These are phyloP conservation scores for Alternaria consortialis DNA, from an alignment of 2,329 filamentous ascomycete species.

Conservation along the genomic window DNA sequence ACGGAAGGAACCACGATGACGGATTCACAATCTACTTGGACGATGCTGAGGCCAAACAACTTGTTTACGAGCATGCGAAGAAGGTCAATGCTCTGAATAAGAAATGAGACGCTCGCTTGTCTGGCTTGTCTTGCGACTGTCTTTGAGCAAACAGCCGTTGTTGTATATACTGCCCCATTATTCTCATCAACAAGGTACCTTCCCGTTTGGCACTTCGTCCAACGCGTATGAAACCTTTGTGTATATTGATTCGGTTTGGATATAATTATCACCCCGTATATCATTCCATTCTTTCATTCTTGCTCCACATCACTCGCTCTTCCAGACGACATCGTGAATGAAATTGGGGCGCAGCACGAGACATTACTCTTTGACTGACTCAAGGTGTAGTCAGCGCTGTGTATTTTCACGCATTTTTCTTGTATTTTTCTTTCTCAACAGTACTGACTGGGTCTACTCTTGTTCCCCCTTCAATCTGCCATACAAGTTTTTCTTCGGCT, in stretches of 20 bases:
- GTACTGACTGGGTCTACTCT: neutral
- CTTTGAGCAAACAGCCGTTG: neutral
- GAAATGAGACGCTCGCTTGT: neutral
- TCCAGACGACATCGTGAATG: neutral
- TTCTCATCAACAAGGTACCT: neutral
- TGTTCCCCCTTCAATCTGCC: neutral
- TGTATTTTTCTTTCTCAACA: neutral
- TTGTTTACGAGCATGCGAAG: constrained; percentile 3
- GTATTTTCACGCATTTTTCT: neutral
- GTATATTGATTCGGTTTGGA: neutral
- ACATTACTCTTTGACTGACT: neutral
- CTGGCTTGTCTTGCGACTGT: neutral
- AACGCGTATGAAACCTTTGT: neutral
- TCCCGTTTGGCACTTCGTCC: neutral
- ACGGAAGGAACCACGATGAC: constrained; percentile 64
- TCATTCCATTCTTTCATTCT: neutral
- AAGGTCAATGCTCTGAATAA: constrained; percentile 4
- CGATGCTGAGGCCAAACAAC: constrained; percentile 16
- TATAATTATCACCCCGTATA: neutral
- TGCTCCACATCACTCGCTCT: neutral
- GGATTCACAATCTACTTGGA: constrained; percentile 67
- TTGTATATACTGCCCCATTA: neutral
- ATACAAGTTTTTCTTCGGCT: neutral
- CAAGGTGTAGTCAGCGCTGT: neutral
- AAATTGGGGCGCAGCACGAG: neutral